Conservation (phyloP, 495 filamentous ascomycete species). For the Xylaria cubensis region DNA sequence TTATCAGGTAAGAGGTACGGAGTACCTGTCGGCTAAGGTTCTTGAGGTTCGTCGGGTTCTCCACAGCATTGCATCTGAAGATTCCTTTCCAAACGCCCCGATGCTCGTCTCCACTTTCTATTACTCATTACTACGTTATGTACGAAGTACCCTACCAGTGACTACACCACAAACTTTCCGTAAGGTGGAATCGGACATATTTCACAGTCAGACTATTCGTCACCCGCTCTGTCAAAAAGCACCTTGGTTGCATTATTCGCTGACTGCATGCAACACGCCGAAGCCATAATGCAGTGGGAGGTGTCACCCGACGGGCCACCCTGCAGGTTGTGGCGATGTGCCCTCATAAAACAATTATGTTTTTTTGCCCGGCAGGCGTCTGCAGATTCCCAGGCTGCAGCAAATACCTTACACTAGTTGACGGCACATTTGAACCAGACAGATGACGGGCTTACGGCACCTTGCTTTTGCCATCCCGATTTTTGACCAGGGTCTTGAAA, state of each 20-base stretch:
- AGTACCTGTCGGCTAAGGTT: background rate
- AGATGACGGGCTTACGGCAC: conserved; percentile 15
- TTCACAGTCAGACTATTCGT: conserved; percentile 6
- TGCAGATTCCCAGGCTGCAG: conserved; percentile 31
- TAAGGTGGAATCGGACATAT: conserved; percentile 16
- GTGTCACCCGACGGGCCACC: conserved; percentile 13
- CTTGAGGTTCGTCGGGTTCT: background rate
- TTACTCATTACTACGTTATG: background rate
- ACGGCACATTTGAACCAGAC: conserved; percentile 17
- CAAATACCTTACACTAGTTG: conserved; percentile 8
- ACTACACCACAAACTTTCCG: background rate
- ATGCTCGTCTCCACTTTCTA: background rate
- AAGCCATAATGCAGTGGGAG: conserved; percentile 17
- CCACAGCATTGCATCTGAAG: conserved; percentile 8
- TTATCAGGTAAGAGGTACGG: too few relatives aligned
- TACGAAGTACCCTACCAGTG: background rate
- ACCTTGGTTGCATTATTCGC: conserved; percentile 22
- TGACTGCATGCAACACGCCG: conserved; percentile 23
- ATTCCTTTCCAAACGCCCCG: background rate
- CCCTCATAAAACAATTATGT: background rate
- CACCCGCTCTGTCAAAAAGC: background rate
- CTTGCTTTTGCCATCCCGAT: conserved; percentile 10
- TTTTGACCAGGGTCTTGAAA: background rate
- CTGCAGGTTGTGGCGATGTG: conserved; percentile 11
- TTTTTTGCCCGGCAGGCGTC: conserved; percentile 25